Evolutionary conservation across 2,329 filamentous ascomycete genomes (phyloP), one percentile per base, ranked within the genome.

Genomic region (Sphaceloma murrayae): DNA sequence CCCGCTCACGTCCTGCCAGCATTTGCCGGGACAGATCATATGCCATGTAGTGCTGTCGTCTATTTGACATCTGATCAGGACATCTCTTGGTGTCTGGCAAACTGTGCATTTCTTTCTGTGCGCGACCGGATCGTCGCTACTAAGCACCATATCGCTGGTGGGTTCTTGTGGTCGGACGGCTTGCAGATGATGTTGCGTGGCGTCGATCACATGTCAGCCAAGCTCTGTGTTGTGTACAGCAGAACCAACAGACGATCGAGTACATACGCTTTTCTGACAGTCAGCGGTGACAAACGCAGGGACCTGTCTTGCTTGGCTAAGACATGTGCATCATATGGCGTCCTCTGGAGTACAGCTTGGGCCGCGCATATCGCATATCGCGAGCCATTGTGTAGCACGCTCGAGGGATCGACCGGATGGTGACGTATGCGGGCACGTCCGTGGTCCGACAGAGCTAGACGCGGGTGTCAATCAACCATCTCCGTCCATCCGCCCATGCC

Each of bases 51-150:
- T 49, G 2, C 58, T 59, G 1, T 56, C 52, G 51, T 68, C 64
- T 45, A 64, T 63, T 47, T 66, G 64, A 51, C 66, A 68, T 36
- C 65, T 63, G 2, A 69, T 58, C 0, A 68, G 59, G 2, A 69
- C 57, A 31, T 59, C 53, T 7, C 61, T 58, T 1, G 58, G 56
- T 1, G 51, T 61, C 11, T 53, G 47, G 52, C 66, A 69, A 10
- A 67, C 52, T 3, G 64, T 62, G 52, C 66, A 68, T 6, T 58
- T 51, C 51, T 68, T 68, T 49, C 57, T 47, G 46, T 58, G 50
- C 10, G 42, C 42, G 13, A 27, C 18, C 27, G 36, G 36, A 30
- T 40, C 36, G 9, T 30, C 36, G n/a, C 36, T 40, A 16, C 36
- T 40, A 9, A 40, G 36, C 22, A 40, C 36, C 36, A 40, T 40